phyloP scores from a whole-genome alignment of 2,329 filamentous ascomycete species.

The Talaromyces albobiverticillius region DNA sequence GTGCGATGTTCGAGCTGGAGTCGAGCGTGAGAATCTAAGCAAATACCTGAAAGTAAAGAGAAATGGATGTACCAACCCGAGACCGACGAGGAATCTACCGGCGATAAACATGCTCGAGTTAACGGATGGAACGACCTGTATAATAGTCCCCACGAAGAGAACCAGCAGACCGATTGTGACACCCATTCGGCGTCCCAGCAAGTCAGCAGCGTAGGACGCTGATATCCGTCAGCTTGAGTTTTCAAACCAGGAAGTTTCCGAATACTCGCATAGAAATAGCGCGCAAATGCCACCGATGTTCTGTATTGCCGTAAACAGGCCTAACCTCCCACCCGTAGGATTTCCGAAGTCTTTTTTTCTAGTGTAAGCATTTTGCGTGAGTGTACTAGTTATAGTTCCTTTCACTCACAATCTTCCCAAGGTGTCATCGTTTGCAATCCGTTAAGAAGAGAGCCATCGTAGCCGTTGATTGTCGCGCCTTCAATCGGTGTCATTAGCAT shows the following conservation, averaged over 20 bases:
- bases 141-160: constrained; percentile 20
- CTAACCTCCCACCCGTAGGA: constrained; percentile 38
- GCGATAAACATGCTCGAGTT: constrained; percentile 3
- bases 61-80: constrained; percentile 14
- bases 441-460: constrained; percentile 20
- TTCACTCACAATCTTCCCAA: constrained; percentile 18
- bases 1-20: not conserved
- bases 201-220: constrained; percentile 21
- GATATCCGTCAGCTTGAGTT: not conserved
- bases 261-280: constrained; percentile 17
- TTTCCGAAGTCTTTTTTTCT: constrained; percentile 26
- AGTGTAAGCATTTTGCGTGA: constrained; percentile 19
- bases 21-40: not conserved
- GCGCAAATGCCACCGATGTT: constrained; percentile 29
- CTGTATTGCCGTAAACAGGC: constrained; percentile 46
- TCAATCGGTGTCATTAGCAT: constrained; percentile 6
- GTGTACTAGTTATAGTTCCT: not conserved
- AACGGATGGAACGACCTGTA: constrained; percentile 10
- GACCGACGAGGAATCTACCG: constrained; percentile 18
- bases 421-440: constrained; percentile 20
- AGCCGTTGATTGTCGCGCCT: constrained; percentile 18
- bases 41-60: too few relatives aligned
- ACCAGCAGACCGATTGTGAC: constrained; percentile 17
- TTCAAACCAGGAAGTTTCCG: not conserved
- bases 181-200: constrained; percentile 17